phyloP scores from a whole-genome alignment of 1,284 basidiomycete species.

The Puccinia triticina region DNA sequence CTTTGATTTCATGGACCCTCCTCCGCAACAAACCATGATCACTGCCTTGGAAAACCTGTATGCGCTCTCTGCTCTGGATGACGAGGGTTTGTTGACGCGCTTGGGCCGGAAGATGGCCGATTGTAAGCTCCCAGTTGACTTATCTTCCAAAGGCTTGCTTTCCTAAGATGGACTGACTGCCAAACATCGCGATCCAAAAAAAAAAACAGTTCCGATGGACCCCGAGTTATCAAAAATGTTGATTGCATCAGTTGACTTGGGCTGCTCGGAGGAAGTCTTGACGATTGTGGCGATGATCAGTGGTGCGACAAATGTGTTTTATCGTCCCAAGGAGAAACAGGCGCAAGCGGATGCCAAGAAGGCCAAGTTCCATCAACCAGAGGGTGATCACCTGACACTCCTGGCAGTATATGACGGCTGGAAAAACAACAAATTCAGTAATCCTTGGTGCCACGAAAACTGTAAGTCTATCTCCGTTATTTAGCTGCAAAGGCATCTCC shows the following conservation, averaged over 20 bases:
- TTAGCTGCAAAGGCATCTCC: not conserved
- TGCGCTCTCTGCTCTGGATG: constrained; percentile 91
- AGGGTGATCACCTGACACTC: constrained; percentile 93
- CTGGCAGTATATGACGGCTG: constrained; percentile 97
- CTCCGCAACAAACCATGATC: constrained; percentile 85
- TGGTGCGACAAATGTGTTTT: constrained; percentile 93
- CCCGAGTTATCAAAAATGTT: constrained; percentile 96
- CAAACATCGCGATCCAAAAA: not conserved
- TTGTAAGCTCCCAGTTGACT: constrained; percentile 48
- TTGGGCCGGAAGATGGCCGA: constrained; percentile 98
- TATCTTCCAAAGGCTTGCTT: not conserved
- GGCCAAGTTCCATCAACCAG: constrained; percentile 93
- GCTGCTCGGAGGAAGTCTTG: constrained; percentile 94
- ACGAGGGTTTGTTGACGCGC: constrained; percentile 90
- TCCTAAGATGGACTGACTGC: not conserved
- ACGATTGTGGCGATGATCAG: constrained; percentile 92
- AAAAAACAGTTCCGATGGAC: constrained; percentile 81
- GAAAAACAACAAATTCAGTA: constrained; percentile 88
- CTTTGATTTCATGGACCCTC: constrained; percentile 99
- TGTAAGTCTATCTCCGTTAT: constrained; percentile 12
- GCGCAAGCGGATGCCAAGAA: constrained; percentile 98
- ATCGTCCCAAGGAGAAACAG: constrained; percentile 97
- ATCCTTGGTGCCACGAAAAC: constrained; percentile 51
- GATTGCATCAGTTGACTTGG: constrained; percentile 91
- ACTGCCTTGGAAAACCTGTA: constrained; percentile 92